Conservation (phyloP, 176 grass and related monocot genomes). For the Hordeum marinum region DNA sequence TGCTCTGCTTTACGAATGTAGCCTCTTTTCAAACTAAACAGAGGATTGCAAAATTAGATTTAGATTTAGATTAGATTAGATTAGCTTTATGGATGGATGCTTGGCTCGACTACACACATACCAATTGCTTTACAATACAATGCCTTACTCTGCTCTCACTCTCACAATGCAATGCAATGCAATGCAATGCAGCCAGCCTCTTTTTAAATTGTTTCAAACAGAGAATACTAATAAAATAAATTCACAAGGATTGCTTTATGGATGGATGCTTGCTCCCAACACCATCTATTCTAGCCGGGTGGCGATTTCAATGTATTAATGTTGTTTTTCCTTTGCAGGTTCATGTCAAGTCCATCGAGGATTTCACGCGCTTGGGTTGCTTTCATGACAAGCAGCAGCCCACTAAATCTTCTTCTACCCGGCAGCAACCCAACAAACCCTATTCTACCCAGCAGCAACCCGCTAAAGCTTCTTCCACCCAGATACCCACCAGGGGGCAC, state of each 20-base stretch:
- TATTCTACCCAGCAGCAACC: background rate
- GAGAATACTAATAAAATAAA: no score
- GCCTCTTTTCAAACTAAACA: no score
- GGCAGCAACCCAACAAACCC: background rate
- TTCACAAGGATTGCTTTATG: background rate
- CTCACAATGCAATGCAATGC: no score
- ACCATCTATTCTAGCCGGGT: background rate
- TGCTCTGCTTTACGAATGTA: no score
- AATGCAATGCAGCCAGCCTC: background rate
- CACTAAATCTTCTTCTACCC: no score
- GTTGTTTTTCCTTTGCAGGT: constrained; percentile 26
- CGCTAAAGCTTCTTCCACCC: constrained; percentile 8
- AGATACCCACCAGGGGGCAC: constrained; percentile 21
- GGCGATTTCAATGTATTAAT: background rate
- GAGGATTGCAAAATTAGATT: no score
- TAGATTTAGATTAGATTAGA: no score
- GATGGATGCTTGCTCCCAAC: background rate
- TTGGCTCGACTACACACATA: no score
- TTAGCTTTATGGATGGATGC: no score
- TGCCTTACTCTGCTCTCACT: background rate
- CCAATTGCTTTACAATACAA: no score
- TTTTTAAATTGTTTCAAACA: no score
- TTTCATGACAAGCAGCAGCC: background rate
- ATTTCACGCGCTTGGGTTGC: constrained; percentile 38
- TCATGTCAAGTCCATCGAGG: constrained; percentile 33